Base-by-base conservation (phyloP, 176 grass and related monocot species). In the Echinochloa phyllopogon region DNA sequence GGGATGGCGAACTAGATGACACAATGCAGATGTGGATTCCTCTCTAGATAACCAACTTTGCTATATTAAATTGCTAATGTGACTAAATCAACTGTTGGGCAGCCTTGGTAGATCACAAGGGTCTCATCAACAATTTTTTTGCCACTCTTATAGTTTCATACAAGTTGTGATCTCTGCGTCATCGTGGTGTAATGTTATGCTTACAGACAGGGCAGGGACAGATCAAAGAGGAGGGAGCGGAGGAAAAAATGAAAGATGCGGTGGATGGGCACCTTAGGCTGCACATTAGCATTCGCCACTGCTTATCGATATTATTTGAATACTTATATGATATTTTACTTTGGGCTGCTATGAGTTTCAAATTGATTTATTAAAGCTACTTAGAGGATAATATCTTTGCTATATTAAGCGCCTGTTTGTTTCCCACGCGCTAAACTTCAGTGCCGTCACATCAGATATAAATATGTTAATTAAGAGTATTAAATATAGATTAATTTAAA, bases 1-100 rank as follows among this genome's bases (percentile, higher is more conserved):
- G 62, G 41, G 23, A 81, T 64, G 83, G 72, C 59, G 47, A 78
- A 17, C 57, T 14, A 40, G 5, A 41, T 83, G 84, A 79, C 57
- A 83, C 23, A 14, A 57, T 78, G 52, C 59, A 65, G 74, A 88
- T 64, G 59, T 65, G 56, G 53, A 45, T 79, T 53, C 59, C 18
- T 68, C 44, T 41, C 18, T 42, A 59, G 27, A 36, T 52, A 80
- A 80, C 60, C 20, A 80, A 75, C 25, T 0, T 63, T 82, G 8
- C 37, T 55, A 76, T 69, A 36, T 83, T 55, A 55, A 82, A 62
- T 20, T 45, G 16, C 3, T 16, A 24, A 43, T 36, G 69, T 59
- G n/a, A 47, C 53, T 13, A 33, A 42, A 83, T 74, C 68, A 27
- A 52, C 33, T 39, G 60, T 25, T 83, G 43, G 45, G 6, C 18